phyloP scores from a whole-genome alignment of 441 rosid genomes.

The Biscutella laevigata region DNA sequence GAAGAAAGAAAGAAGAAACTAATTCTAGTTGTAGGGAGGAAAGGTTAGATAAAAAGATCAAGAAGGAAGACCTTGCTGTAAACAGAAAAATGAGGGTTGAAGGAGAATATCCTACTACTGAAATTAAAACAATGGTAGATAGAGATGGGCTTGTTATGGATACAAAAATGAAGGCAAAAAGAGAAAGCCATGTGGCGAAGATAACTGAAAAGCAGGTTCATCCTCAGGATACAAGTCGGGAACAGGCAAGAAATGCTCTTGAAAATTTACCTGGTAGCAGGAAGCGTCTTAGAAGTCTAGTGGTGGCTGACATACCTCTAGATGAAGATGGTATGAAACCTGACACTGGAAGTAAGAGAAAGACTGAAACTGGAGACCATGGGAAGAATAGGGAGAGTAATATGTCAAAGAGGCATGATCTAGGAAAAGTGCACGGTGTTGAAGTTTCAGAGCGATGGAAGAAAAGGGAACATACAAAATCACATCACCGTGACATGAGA shows the following conservation, averaged over 20 bases:
- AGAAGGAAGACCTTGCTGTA: constrained; percentile 22
- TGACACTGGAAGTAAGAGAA: constrained; percentile 45
- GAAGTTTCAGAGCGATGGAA: constrained; percentile 42
- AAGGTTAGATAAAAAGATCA: constrained; percentile 23
- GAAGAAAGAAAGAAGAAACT: constrained; percentile 33
- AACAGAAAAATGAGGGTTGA: constrained; percentile 24
- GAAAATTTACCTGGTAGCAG: constrained; percentile 31
- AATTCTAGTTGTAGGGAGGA: constrained; percentile 26
- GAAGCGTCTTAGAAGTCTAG: constrained; percentile 41
- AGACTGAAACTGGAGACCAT: constrained; percentile 36
- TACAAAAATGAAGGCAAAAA: constrained; percentile 29
- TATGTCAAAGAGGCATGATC: constrained; percentile 39
- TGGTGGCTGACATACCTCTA: constrained; percentile 33
- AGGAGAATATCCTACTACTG: constrained; percentile 22
- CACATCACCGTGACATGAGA: constrained; percentile 34
- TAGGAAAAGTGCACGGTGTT: constrained; percentile 32
- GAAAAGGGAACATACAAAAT: constrained; percentile 41
- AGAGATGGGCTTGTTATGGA: constrained; percentile 17
- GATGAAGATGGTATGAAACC: constrained; percentile 32
- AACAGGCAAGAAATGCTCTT: constrained; percentile 21
- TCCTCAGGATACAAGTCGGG: constrained; percentile 32
- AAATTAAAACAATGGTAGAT: constrained; percentile 21
- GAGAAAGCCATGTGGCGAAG: constrained; percentile 31
- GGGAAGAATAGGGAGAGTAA: constrained; percentile 32
- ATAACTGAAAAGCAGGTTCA: constrained; percentile 32